Conservation (phyloP, 345 rosid species). For the Arabis alpina region DNA sequence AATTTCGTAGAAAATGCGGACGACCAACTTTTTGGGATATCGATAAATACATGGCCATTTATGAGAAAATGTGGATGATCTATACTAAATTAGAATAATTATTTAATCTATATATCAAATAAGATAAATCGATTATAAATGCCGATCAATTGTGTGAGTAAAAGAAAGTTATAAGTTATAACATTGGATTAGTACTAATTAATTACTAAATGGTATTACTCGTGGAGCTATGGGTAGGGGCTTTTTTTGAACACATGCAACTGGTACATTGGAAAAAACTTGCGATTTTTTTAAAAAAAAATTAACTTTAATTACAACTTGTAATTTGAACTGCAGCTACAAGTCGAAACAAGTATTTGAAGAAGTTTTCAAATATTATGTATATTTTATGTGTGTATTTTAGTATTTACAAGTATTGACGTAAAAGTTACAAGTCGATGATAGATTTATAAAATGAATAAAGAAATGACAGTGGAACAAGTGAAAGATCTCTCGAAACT, state of each 20-base stretch:
- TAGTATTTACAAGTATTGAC: too few species aligned
- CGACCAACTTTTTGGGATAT: background rate
- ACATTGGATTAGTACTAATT: background rate
- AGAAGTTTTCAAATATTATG: background rate
- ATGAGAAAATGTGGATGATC: background rate
- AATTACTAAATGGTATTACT: background rate
- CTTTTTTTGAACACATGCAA: background rate
- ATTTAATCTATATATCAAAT: background rate
- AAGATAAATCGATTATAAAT: background rate
- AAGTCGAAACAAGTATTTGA: background rate
- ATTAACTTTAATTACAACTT: background rate
- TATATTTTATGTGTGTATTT: background rate
- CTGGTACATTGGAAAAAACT: background rate
- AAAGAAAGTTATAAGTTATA: too few species aligned
- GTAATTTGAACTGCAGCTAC: too few species aligned
- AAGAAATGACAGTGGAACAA: constrained; percentile 7
- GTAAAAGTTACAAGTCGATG: too few species aligned
- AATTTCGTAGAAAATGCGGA: constrained; percentile 10
- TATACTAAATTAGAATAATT: background rate
- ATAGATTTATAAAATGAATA: background rate
- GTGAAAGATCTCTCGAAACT: constrained; percentile 33
- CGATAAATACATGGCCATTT: background rate
- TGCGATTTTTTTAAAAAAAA: too few species aligned
- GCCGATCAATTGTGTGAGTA: background rate
- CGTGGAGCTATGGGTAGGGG: background rate